Conservation (phyloP, 2,329 filamentous ascomycete species). For the Reticulascus tulasneorum region DNA sequence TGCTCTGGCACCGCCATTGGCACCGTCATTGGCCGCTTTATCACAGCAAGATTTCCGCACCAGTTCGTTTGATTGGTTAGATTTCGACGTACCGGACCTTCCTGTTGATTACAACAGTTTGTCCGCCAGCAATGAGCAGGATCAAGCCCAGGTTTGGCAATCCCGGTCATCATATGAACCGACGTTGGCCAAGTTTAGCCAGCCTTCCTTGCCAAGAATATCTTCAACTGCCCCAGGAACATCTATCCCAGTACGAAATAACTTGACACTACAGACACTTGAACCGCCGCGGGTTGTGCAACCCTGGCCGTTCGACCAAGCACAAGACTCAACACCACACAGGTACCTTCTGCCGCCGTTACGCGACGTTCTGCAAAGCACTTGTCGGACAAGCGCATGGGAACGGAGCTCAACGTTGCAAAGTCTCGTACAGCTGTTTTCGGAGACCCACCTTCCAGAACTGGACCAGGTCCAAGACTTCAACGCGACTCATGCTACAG, state of each 20-base stretch:
- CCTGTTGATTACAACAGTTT: no score
- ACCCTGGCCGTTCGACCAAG: slow-evolving; percentile 18
- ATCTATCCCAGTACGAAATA: slow-evolving; percentile 1
- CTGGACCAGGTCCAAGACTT: slow-evolving; percentile 12
- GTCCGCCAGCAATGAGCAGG: no score
- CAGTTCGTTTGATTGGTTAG: slow-evolving; percentile 18
- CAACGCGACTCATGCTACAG: slow-evolving; percentile 14
- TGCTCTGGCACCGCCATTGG: no score
- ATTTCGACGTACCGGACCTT: slow-evolving; percentile 15
- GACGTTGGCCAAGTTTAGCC: no score
- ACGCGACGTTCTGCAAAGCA: slow-evolving; percentile 17
- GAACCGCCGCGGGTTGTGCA: slow-evolving; percentile 4
- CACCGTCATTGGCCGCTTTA: no score
- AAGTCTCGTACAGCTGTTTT: slow-evolving; percentile 19
- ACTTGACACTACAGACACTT: neutral
- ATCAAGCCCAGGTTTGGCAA: no score
- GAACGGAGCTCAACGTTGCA: slow-evolving; percentile 6
- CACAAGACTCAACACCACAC: slow-evolving; percentile 7
- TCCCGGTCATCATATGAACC: no score
- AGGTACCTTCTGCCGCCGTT: slow-evolving; percentile 16
- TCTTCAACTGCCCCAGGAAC: no score
- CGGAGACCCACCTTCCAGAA: slow-evolving; percentile 15
- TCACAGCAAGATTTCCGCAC: slow-evolving; percentile 13
- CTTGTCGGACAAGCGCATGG: neutral
- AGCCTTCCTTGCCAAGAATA: no score